Percentiles rank a stretch among this genome's conserved stretches.
Conservation (phyloP, 2,329 filamentous ascomycete species). For the Colletotrichum salicis region DNA sequence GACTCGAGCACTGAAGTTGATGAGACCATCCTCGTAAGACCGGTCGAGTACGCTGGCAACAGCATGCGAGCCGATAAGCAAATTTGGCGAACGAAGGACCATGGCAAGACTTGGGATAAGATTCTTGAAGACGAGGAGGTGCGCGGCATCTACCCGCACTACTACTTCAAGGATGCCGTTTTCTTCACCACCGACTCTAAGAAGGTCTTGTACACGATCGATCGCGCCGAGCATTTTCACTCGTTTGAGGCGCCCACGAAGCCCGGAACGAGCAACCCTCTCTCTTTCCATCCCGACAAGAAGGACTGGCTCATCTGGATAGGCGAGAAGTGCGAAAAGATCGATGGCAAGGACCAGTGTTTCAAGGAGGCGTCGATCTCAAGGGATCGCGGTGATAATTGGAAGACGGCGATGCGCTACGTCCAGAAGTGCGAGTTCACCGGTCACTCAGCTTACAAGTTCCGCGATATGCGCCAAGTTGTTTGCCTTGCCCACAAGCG, state of each 20-base stretch:
- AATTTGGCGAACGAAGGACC: conserved; percentile 82
- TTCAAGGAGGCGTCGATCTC: conserved; percentile 80
- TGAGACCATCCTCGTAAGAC: conserved; percentile 75
- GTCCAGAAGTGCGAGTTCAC: conserved; percentile 90
- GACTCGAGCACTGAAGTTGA: conserved; percentile 72
- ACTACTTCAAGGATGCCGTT: conserved; percentile 83
- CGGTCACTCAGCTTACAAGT: conserved; percentile 67
- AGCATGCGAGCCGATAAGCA: conserved; percentile 57
- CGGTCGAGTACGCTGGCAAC: conserved; percentile 49
- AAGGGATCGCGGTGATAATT: conserved; percentile 81
- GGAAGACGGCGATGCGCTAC: conserved; percentile 79
- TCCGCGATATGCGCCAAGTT: conserved; percentile 64
- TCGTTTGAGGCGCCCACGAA: conserved; percentile 76
- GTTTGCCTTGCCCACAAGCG: conserved; percentile 67
- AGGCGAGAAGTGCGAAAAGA: conserved; percentile 74
- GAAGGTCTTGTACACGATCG: conserved; percentile 82
- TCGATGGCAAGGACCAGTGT: conserved; percentile 66
- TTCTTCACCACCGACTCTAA: conserved; percentile 80
- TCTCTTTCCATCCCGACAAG: conserved; percentile 85
- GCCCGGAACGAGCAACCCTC: conserved; percentile 53
- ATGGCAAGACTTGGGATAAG: conserved; percentile 85
- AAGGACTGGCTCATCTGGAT: conserved; percentile 95
- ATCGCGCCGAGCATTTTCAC: conserved; percentile 80
- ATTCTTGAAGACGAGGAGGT: conserved; percentile 78
- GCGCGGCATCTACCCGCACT: conserved; percentile 78